These are phyloP conservation scores for Pseudocercospora vitis DNA, from an alignment of 2,329 filamentous ascomycete species.

Conservation along the genomic window DNA sequence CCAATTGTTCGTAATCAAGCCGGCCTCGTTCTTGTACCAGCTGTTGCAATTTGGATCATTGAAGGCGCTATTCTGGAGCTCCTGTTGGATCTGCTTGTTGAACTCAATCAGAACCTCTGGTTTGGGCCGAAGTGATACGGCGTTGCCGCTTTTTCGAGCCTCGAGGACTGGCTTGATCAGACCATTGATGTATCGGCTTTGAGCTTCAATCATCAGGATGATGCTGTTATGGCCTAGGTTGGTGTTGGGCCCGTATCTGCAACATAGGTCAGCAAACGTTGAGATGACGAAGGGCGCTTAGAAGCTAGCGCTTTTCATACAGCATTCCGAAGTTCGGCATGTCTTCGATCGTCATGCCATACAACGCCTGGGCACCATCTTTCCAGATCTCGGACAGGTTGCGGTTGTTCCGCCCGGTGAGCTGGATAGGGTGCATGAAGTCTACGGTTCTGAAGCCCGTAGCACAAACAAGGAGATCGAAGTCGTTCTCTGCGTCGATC, in stretches of 20 bases:
- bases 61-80: constrained; percentile 49
- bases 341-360: constrained; percentile 51
- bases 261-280: no score
- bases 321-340: constrained; percentile 59
- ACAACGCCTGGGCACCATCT: constrained; percentile 52
- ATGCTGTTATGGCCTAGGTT: constrained; percentile 54
- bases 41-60: constrained; percentile 55
- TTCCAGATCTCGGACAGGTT: constrained; percentile 55
- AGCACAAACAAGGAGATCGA: constrained; percentile 58
- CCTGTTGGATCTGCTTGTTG: constrained; percentile 50
- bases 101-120: constrained; percentile 42
- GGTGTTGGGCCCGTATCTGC: constrained; percentile 60
- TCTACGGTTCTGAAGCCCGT: constrained; percentile 61
- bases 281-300: no score
- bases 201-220: constrained; percentile 63
- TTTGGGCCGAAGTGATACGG: constrained; percentile 50
- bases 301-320: no score
- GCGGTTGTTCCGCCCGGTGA: constrained; percentile 49
- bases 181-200: constrained; percentile 55
- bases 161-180: constrained; percentile 52
- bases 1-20: constrained; percentile 60
- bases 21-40: constrained; percentile 59
- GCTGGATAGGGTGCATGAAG: constrained; percentile 59
- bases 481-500: constrained; percentile 38
- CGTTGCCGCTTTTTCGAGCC: constrained; percentile 44